Evolutionary conservation across 2,329 filamentous ascomycete genomes (phyloP), one percentile per base, ranked within the genome.

Genomic region (Zopfia rhizophila): DNA sequence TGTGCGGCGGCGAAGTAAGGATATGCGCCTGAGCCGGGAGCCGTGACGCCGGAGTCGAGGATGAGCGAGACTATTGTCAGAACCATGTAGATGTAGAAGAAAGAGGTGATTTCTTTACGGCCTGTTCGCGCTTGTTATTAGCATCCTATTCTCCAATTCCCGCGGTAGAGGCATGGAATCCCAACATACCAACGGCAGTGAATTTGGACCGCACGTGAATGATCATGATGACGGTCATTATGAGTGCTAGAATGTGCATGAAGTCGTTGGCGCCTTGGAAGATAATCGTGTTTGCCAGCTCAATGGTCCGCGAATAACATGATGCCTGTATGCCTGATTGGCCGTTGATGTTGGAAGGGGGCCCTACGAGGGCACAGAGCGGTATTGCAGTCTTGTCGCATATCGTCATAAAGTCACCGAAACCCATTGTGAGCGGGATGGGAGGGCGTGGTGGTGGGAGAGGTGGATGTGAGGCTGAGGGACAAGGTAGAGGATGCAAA

Each of bases 141-240:
- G 60, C 32, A 37, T 13, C 13, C 5, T 13, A 16, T 18, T 11
- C 39, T 7, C 6, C 14, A 22, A 87, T 85, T 72, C 87, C 83
- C 68, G 84, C 84, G 47, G 83, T 10, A 24, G 21, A n/a, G 11
- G 12, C 14, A 14, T 17, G 14, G 28, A 5, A n/a, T n/a, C 19
- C 21, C 35, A 31, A 75, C 88, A 48, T 82, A 93, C 90, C 93
- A 61, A 99, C 94, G 64, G 94, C 94, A 16, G 94, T 99, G 73
- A 99, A 99, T 76, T 99, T 99, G 63, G 90, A 93, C 62, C 94
- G 85, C 53, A 99, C 90, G 73, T 99, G 94, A 55, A 99, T 81
- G 52, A 99, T 91, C 94, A 99, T 99, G 65, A 96, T 88, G 7
- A 93, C 89, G 3, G 91, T 95, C 93, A 99, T 97, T 61, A 86